Evolutionary conservation across 2,329 filamentous ascomycete species (phyloP).

Genomic region (Fusarium mangiferae): DNA sequence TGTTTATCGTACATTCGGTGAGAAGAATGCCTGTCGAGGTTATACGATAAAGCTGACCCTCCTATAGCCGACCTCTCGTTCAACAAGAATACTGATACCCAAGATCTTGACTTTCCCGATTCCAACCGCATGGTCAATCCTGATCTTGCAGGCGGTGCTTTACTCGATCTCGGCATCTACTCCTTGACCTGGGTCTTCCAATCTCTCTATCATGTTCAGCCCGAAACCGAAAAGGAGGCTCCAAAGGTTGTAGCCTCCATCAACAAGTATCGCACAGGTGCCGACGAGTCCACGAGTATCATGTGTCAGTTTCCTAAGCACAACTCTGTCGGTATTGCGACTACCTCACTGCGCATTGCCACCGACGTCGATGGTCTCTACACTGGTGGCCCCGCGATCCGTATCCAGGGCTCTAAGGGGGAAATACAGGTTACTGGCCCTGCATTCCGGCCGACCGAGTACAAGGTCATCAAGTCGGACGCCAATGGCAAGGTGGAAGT

Average conservation of each 20-base stretch:
- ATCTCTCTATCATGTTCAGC: constrained; percentile 83
- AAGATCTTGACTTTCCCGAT: constrained; percentile 65
- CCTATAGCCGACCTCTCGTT: constrained; percentile 68
- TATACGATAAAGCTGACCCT: constrained; percentile 8
- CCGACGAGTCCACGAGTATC: constrained; percentile 82
- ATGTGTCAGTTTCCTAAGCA: constrained; percentile 78
- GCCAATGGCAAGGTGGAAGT: constrained; percentile 59
- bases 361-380: constrained; percentile 70
- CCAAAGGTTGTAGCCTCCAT: constrained; percentile 77
- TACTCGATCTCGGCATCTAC: constrained; percentile 90
- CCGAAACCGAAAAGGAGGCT: constrained; percentile 71
- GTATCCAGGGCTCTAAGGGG: constrained; percentile 82
- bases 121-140: constrained; percentile 82
- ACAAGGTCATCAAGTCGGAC: constrained; percentile 68
- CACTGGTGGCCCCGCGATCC: constrained; percentile 72
- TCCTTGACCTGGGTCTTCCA: constrained; percentile 92
- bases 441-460: constrained; percentile 74
- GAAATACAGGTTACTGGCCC: constrained; percentile 84
- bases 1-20: constrained; percentile 68
- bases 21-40: constrained; percentile 30
- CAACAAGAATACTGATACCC: constrained; percentile 66
- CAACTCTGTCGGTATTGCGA: constrained; percentile 77
- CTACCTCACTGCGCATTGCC: constrained; percentile 70
- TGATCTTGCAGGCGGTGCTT: constrained; percentile 82
- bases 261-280: constrained; percentile 77